Percentiles rank a stretch among this genome's conserved stretches.
These are phyloP conservation scores for Colletotrichum costaricense DNA, from an alignment of 2,329 filamentous ascomycete species.

Conservation along the genomic window DNA sequence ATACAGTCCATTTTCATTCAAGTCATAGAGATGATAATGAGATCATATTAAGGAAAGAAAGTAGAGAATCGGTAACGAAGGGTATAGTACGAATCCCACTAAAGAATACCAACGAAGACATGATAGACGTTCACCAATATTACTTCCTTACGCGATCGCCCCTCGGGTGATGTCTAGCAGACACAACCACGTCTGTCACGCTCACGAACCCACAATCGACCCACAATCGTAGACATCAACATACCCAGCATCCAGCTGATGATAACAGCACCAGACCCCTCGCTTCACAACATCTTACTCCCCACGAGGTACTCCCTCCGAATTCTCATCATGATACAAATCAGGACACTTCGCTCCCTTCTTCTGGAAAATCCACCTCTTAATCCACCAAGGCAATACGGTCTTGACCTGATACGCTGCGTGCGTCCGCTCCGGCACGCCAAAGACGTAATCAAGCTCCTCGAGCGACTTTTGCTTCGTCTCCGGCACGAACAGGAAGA, in stretches of 20 bases:
- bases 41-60: neutral
- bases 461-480: conserved; percentile 63
- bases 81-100: neutral
- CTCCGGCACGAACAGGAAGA: conserved; percentile 62
- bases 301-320: neutral
- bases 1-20: neutral
- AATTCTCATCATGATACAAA: conserved; percentile 25
- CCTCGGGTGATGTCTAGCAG: neutral
- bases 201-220: neutral
- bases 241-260: neutral
- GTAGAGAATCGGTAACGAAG: neutral
- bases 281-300: neutral
- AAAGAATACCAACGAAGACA: neutral
- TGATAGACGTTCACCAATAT: neutral
- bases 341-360: conserved; percentile 49
- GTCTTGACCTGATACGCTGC: conserved; percentile 67
- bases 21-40: neutral
- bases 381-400: conserved; percentile 70
- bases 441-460: conserved; percentile 70
- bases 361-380: conserved; percentile 65
- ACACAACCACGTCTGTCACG: neutral
- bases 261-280: too few relatives aligned
- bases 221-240: neutral
- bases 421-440: conserved; percentile 68
- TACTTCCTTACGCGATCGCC: neutral